phyloP scores from a whole-genome alignment of 441 rosid genomes.

The Capsella rubella region DNA sequence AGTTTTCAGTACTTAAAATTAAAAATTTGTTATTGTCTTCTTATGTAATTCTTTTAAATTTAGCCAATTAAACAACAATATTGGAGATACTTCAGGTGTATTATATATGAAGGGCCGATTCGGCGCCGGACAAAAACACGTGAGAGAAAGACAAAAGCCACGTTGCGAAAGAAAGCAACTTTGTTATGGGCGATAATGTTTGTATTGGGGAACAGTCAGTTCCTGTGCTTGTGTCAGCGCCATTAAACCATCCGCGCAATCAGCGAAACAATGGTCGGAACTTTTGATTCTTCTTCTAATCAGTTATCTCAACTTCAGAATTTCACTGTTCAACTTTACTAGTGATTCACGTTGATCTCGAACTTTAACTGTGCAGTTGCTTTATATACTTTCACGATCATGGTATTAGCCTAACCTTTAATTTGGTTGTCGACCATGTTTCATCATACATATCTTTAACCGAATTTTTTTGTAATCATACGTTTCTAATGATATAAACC shows the following conservation, averaged over 20 bases:
- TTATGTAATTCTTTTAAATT: neutral
- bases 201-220: slow-evolving; percentile 26
- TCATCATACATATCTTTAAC: neutral
- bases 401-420: neutral
- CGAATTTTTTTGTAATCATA: neutral
- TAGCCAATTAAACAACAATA: neutral
- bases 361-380: neutral
- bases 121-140: slow-evolving; percentile 44
- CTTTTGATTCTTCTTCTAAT: neutral
- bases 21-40: neutral
- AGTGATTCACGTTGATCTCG: neutral
- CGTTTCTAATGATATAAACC: neutral
- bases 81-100: neutral
- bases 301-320: slow-evolving; percentile 7
- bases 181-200: slow-evolving; percentile 36
- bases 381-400: neutral
- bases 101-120: slow-evolving; percentile 23
- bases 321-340: neutral
- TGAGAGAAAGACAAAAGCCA: slow-evolving; percentile 45
- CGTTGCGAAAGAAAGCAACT: slow-evolving; percentile 34
- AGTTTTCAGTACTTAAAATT: neutral
- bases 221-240: slow-evolving; percentile 31
- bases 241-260: slow-evolving; percentile 41
- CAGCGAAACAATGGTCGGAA: slow-evolving; percentile 33
- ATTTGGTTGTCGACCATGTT: neutral